Conservation (phyloP, 2,329 filamentous ascomycete genomes). For the Berkeleyomyces basicola region DNA sequence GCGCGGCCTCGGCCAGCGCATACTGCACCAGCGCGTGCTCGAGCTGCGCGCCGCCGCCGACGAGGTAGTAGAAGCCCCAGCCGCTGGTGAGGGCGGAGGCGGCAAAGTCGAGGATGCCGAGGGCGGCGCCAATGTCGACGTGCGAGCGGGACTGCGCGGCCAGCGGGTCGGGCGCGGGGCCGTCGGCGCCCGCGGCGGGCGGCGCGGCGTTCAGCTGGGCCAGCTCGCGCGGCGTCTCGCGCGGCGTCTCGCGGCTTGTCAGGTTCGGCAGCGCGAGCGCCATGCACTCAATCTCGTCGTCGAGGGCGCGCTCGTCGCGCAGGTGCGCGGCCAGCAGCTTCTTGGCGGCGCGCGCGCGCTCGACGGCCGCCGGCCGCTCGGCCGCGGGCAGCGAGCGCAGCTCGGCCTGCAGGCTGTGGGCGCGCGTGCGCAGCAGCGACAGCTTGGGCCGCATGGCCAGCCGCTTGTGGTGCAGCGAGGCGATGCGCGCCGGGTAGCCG, state of each 20-base stretch:
- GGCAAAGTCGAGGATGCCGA: slow-evolving; percentile 84
- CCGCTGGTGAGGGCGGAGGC: slow-evolving; percentile 67
- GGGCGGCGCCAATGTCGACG: slow-evolving; percentile 67
- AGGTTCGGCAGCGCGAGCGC: slow-evolving; percentile 75
- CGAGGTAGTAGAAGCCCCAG: slow-evolving; percentile 96
- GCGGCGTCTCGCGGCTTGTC: slow-evolving; percentile 59
- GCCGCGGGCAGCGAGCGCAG: slow-evolving; percentile 23
- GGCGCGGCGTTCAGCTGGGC: slow-evolving; percentile 60
- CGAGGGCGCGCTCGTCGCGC: slow-evolving; percentile 40
- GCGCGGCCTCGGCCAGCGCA: slow-evolving; percentile 55
- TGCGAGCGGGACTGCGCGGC: slow-evolving; percentile 38
- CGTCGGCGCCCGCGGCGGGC: slow-evolving; percentile 15
- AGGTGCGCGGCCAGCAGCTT: slow-evolving; percentile 42
- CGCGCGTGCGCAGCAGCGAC: slow-evolving; percentile 22
- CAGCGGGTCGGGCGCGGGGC: slow-evolving; percentile 17
- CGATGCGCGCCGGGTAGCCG: slow-evolving; percentile 38
- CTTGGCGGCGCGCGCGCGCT: slow-evolving; percentile 50
- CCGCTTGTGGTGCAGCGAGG: slow-evolving; percentile 38
- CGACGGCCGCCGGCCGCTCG: slow-evolving; percentile 37
- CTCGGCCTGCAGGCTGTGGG: slow-evolving; percentile 23
- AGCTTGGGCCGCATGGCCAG: slow-evolving; percentile 40
- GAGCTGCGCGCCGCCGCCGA: slow-evolving; percentile 82
- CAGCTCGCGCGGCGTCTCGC: slow-evolving; percentile 47
- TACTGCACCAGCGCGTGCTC: slow-evolving; percentile 89
- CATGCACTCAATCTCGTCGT: slow-evolving; percentile 51